phyloP scores from a whole-genome alignment of 2,329 filamentous ascomycete species.

The Aspergillus nomiae region DNA sequence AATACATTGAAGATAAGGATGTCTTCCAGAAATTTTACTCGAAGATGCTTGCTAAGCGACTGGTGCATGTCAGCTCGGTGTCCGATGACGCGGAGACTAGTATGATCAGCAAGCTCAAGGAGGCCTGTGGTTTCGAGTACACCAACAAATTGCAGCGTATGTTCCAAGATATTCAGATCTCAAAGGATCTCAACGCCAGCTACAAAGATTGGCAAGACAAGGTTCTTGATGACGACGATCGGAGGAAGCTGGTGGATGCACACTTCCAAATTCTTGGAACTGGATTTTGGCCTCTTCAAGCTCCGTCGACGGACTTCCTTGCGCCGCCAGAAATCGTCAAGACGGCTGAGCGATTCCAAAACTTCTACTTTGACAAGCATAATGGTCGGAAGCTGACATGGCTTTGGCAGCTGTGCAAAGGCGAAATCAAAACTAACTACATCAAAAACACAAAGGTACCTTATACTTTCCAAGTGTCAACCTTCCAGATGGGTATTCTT shows the following conservation, averaged over 20 bases:
- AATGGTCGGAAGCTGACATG: conserved; percentile 94
- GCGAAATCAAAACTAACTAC: conserved; percentile 92
- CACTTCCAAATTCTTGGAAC: conserved; percentile 92
- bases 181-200: conserved; percentile 88
- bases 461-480: conserved; percentile 95
- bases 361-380: conserved; percentile 95
- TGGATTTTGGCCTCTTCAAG: conserved; percentile 91
- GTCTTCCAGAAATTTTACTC: conserved; percentile 99
- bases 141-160: conserved; percentile 99
- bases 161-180: conserved; percentile 99
- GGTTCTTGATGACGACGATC: conserved; percentile 64
- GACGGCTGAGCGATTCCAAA: conserved; percentile 85
- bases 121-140: conserved; percentile 97
- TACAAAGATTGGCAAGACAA: conserved; percentile 78
- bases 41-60: conserved; percentile 88
- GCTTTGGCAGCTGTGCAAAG: conserved; percentile 98
- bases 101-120: conserved; percentile 99
- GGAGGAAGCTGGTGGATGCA: conserved; percentile 75
- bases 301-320: conserved; percentile 84
- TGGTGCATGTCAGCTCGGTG: conserved; percentile 93
- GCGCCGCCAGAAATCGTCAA: conserved; percentile 81
- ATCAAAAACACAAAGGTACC: conserved; percentile 86
- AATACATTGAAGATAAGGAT: conserved; percentile 99
- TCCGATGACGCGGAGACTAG: conserved; percentile 97
- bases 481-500: conserved; percentile 96